Evolutionary conservation across 129 eudicot species (phyloP), one percentile per base, ranked within the genome.

Genomic region (Mikania micrantha): DNA sequence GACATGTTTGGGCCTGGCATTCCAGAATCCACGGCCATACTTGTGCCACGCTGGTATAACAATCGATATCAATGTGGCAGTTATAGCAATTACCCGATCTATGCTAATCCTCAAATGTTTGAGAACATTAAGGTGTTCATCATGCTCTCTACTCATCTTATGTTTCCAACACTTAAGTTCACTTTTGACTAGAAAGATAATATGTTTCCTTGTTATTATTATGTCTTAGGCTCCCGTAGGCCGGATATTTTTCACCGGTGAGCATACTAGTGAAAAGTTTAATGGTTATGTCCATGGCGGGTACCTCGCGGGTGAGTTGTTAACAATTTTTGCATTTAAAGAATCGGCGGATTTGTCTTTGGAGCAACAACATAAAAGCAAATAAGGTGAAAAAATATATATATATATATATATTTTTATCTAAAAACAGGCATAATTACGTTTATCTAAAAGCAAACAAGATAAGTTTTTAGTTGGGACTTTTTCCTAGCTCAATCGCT

Each of bases 41-140:
- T 92, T 1, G 96, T 92, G 66, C 98, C 98, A 44, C 91, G 96
- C 11, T 92, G 98, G 98, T 85, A 90, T 86, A 88, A 73, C 67
- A 85, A 92, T 61, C 91, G 96, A 16, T 92, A 85, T 76, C 96
- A 92, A 69, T 76, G 87, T 31, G 96, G 98, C 45, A 88, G 96
- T 71, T 92, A 88, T 69, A 88, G 89, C 78, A 92, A 88, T 69
- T 92, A 86, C 74, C 98, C 96, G 2, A 85, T 91, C 63, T 60
- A 76, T 42, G 77, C 49, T 13, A 74, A 90, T 73, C 77, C 78
- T 31, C 82, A 78, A 76, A 54, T 84, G 57, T 68, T 87, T 6
- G 75, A 90, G 31, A 71, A 82, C 52, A 82, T 90, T 45, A 84
- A 82, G 97, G 97, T 90, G 17, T 9, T 45, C 48, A 57, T 63